A percentile compares a stretch with the other conserved stretches of the same genome.
Evolutionary conservation across 768 basidiomycete species (phyloP).

Genomic region (Hydnum rufescens): DNA sequence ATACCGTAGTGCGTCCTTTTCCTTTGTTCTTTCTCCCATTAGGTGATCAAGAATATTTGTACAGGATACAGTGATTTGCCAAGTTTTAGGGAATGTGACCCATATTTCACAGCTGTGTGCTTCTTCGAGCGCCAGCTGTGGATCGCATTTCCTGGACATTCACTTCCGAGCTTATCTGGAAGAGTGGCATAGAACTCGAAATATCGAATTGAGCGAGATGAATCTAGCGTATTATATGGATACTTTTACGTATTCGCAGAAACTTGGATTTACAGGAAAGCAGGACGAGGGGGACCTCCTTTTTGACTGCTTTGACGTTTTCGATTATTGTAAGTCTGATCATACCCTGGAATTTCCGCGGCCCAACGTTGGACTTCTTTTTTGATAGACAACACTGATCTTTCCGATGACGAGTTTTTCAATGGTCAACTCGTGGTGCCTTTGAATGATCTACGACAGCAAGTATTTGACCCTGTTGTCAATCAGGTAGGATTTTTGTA

Average conservation of each 20-base stretch:
- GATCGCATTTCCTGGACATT: slow-evolving; percentile 71
- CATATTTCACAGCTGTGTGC: slow-evolving; percentile 81
- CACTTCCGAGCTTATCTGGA: slow-evolving; percentile 67
- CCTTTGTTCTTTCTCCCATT: no score
- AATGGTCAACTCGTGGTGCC: slow-evolving; percentile 74
- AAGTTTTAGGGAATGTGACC: slow-evolving; percentile 58
- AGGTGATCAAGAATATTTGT: no score
- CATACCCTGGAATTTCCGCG: slow-evolving; percentile 7
- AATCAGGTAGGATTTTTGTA: slow-evolving; percentile 33
- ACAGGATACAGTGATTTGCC: slow-evolving; percentile 28
- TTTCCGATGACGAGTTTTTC: slow-evolving; percentile 48
- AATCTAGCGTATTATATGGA: slow-evolving; percentile 71
- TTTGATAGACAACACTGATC: slow-evolving; percentile 31
- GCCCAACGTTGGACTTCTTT: slow-evolving; percentile 18
- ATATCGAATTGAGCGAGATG: slow-evolving; percentile 61
- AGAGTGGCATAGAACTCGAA: slow-evolving; percentile 60
- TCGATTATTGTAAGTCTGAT: slow-evolving; percentile 76
- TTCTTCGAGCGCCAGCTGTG: slow-evolving; percentile 70
- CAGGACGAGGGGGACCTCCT: slow-evolving; percentile 68
- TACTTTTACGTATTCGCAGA: slow-evolving; percentile 76
- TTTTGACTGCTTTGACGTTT: no score
- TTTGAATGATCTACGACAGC: slow-evolving; percentile 53
- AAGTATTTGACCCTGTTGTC: slow-evolving; percentile 80
- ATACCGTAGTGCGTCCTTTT: slow-evolving; percentile 35
- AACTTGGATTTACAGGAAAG: slow-evolving; percentile 52